Evolutionary conservation across 805 yeast genomes (phyloP), one percentile per base, ranked within the genome.

Genomic region (Saccharomycopsis amapae): DNA sequence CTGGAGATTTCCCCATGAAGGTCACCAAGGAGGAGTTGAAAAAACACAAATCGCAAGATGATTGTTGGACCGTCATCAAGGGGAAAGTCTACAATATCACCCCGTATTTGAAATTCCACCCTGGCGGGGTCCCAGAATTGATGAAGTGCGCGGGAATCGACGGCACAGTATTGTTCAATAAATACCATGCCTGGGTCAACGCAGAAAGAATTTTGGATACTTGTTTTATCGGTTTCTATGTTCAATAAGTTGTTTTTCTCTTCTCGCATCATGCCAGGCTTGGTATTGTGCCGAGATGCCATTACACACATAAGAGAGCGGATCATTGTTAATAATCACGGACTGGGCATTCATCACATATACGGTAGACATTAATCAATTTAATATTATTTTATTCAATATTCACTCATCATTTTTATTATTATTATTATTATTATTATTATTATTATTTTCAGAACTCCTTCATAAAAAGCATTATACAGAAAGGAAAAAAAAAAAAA

Each of bases 61-160:
- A 93, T 58, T 85, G 85, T 48, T 90, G 97, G 97, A 82, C 93
- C 2, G 77, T 77, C 28, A 71, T 90, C 5, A 77, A 76, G 37
- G 85, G 88, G 3, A 82, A 77, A 56, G 95, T 90, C 1, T 90
- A 85, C 66, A 86, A 89, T 57, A 68, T 90, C n/a, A 79, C 96
- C 0, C 79, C 83, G 10, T 90, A 93, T 61, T 58, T 93, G 30
- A 68, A 75, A 45, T 93, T 79, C 61, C 98, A 90, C 55, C 98
- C 98, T 0, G 98, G 98, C 30, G 98, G 98, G 1, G 78, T 70
- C 3, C 78, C 76, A 5, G 85, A 87, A 57, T 65, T 90, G 35
- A 68, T 85, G 76, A 73, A 77, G 42, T 76, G 83, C 56, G 93
- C 94, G 1, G 96, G 96, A 0, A 69, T 70, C 41, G 97, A 90